These are phyloP conservation scores for Thermomucor indicae-seudaticae DNA, from an alignment of 371 early-diverging fungal species.

Conservation along the genomic window DNA sequence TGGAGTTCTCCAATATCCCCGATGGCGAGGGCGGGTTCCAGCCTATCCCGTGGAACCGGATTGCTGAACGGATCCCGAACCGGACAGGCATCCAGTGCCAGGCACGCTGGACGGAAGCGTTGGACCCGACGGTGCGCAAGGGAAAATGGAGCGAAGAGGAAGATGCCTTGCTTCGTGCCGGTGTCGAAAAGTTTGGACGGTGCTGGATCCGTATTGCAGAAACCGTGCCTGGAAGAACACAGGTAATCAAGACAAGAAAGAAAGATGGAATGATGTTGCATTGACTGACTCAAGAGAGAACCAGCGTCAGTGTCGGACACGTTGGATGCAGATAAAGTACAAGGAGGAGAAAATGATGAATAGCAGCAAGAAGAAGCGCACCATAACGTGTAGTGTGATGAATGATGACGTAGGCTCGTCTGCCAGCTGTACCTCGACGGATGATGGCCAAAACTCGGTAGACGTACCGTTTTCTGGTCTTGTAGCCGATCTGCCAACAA, in stretches of 20 bases:
- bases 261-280: slow-evolving; percentile 4
- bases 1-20: slow-evolving; percentile 37
- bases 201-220: slow-evolving; percentile 76
- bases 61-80: slow-evolving; percentile 53
- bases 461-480: neutral
- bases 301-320: slow-evolving; percentile 71
- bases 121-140: slow-evolving; percentile 65
- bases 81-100: slow-evolving; percentile 71
- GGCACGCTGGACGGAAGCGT: slow-evolving; percentile 72
- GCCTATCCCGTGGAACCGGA: slow-evolving; percentile 61
- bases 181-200: slow-evolving; percentile 47
- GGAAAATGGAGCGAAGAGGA: slow-evolving; percentile 69
- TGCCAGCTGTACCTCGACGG: no score
- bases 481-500: neutral
- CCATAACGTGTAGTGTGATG: neutral
- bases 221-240: slow-evolving; percentile 63
- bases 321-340: slow-evolving; percentile 61
- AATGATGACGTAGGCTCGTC: neutral
- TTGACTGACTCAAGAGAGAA: no score
- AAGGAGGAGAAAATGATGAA: slow-evolving; percentile 34
- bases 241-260: slow-evolving; percentile 15
- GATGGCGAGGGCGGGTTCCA: slow-evolving; percentile 46
- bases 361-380: slow-evolving; percentile 15
- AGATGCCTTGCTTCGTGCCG: slow-evolving; percentile 51
- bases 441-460: no score